Percentiles rank a stretch among this genome's conserved stretches.
Conservation (phyloP, 1,139 yeast genomes). For the Wickerhamiella pararugosa region DNA sequence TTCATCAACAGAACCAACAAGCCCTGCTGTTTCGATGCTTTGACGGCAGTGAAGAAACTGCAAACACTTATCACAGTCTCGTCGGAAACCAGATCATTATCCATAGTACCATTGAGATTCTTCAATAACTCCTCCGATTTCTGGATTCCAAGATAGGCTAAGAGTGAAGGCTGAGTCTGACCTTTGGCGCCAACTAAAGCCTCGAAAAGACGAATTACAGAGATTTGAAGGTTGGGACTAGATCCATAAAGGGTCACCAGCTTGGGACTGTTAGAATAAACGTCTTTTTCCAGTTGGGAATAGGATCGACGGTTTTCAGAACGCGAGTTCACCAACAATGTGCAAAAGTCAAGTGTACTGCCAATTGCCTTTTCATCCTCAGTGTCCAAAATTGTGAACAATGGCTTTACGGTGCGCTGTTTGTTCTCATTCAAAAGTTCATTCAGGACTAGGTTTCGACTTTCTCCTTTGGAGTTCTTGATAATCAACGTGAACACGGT, state of each 20-base stretch:
- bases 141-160: slow-evolving; percentile 62
- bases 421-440: slow-evolving; percentile 41
- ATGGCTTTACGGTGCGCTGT: slow-evolving; percentile 42
- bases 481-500: slow-evolving; percentile 43
- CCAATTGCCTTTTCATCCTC: background rate
- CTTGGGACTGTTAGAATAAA: slow-evolving; percentile 42
- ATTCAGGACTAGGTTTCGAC: slow-evolving; percentile 29
- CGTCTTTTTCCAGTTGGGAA: slow-evolving; percentile 47
- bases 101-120: slow-evolving; percentile 45
- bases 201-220: slow-evolving; percentile 43
- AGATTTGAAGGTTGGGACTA: slow-evolving; percentile 34
- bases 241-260: slow-evolving; percentile 47
- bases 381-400: slow-evolving; percentile 32
- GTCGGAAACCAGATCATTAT: slow-evolving; percentile 43
- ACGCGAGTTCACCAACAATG: slow-evolving; percentile 40
- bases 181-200: slow-evolving; percentile 48
- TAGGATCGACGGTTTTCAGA: slow-evolving; percentile 34
- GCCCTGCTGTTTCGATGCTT: slow-evolving; percentile 76
- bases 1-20: slow-evolving; percentile 61
- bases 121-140: slow-evolving; percentile 46
- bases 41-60: slow-evolving; percentile 57
- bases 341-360: slow-evolving; percentile 23
- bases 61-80: slow-evolving; percentile 44
- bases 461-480: slow-evolving; percentile 15
- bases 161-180: slow-evolving; percentile 55